Conservation (phyloP, 139 green algal genomes). For the Pseudopediastrum boryanum region DNA sequence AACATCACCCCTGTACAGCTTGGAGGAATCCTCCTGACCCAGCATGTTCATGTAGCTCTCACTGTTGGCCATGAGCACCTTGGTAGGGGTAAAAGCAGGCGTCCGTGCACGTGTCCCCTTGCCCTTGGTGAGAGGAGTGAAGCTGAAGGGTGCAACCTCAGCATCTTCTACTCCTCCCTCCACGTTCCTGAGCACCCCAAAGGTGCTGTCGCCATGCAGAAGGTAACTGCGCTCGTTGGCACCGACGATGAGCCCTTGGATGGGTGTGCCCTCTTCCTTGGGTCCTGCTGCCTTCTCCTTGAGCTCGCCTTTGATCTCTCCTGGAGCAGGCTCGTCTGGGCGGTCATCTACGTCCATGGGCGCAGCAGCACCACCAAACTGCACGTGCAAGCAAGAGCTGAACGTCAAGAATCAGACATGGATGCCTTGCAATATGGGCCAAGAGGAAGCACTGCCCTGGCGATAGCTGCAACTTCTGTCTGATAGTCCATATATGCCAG, state of each 20-base stretch:
- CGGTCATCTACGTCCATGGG: slow-evolving; percentile 5
- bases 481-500: too few relatives aligned
- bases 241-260: slow-evolving; percentile 57
- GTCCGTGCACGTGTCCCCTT: not conserved
- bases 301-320: slow-evolving; percentile 4
- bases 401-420: too few relatives aligned
- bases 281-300: slow-evolving; percentile 3
- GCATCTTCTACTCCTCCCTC: slow-evolving; percentile 73
- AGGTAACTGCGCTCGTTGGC: slow-evolving; percentile 81
- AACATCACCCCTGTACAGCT: slow-evolving; percentile 73
- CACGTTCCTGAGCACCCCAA: slow-evolving; percentile 92
- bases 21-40: slow-evolving; percentile 53
- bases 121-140: slow-evolving; percentile 12
- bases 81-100: slow-evolving; percentile 19
- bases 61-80: slow-evolving; percentile 71
- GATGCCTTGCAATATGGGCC: too few relatives aligned
- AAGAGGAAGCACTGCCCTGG: too few relatives aligned
- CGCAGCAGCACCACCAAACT: too few relatives aligned
- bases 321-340: slow-evolving; percentile 27
- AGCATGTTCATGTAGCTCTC: slow-evolving; percentile 93
- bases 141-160: slow-evolving; percentile 27
- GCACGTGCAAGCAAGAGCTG: too few relatives aligned
- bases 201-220: slow-evolving; percentile 65
- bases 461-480: too few relatives aligned
- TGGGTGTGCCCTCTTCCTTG: slow-evolving; percentile 24